Evolutionary conservation across 805 yeast genomes (phyloP).

Genomic region (Nakazawaea sp.): DNA sequence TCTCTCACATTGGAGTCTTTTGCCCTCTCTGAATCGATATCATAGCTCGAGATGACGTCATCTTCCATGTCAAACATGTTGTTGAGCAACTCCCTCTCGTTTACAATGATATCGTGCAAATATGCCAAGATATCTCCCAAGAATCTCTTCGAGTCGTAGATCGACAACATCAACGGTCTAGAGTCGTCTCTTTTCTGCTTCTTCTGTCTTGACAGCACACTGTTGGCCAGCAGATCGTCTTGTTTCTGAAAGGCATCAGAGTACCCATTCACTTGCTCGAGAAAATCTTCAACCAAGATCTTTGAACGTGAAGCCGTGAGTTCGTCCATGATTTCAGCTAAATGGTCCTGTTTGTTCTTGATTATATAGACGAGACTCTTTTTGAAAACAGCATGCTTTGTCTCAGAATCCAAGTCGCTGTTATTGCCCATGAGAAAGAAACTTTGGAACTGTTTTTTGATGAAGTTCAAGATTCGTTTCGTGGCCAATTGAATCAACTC

Average conservation of each 20-base stretch:
- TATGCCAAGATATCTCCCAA: conserved; percentile 86
- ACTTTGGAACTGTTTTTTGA: conserved; percentile 21
- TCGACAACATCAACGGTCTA: conserved; percentile 54
- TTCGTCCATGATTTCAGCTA: conserved; percentile 52
- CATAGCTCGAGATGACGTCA: conserved; percentile 14
- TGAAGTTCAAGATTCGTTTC: conserved; percentile 41
- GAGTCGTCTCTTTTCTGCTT: conserved; percentile 8
- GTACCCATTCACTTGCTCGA: conserved; percentile 42
- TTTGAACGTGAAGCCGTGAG: conserved; percentile 69
- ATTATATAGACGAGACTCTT: conserved; percentile 23
- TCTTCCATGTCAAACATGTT: conserved; percentile 46
- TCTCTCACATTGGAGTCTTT: conserved; percentile 1
- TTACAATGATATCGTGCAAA: conserved; percentile 78
- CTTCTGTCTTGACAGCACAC: conserved; percentile 8
- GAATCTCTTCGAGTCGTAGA: conserved; percentile 76
- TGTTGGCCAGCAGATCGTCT: conserved; percentile 6
- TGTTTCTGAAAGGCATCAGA: conserved; percentile 11
- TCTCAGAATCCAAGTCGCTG: conserved; percentile 14
- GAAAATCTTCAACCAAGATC: conserved; percentile 58
- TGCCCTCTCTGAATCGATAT: conserved; percentile 11
- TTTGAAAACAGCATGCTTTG: conserved; percentile 17
- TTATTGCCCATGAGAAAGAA: conserved; percentile 12
- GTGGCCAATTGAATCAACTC: conserved; percentile 44
- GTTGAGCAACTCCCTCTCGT: conserved; percentile 73
- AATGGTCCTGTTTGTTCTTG: conserved; percentile 36